Percentiles rank a stretch among this genome's conserved stretches.
Conservation (phyloP, 83 land plant genomes). For the Picea engelmannii region DNA sequence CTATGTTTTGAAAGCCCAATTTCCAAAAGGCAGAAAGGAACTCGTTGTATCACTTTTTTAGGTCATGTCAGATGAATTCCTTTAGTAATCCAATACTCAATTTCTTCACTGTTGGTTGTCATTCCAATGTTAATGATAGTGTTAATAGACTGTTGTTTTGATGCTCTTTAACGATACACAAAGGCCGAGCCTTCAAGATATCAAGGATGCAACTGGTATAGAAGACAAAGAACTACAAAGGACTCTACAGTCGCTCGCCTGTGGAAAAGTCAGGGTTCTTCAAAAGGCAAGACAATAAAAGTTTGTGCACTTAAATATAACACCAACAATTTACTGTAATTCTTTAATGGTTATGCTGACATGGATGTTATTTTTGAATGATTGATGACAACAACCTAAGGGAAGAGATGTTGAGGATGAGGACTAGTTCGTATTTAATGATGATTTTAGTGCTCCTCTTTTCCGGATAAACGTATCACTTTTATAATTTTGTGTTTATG, state of each 20-base stretch:
- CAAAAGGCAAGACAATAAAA: constrained; percentile 51
- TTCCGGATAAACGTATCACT: constrained; percentile 94
- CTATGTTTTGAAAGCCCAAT: constrained; percentile 95
- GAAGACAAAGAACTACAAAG: constrained; percentile 86
- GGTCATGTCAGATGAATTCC: constrained; percentile 43
- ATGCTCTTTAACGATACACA: constrained; percentile 94
- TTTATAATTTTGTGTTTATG: background rate
- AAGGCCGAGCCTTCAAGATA: constrained; percentile 88
- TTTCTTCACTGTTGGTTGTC: background rate
- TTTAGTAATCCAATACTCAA: background rate
- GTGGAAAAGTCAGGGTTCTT: constrained; percentile 96
- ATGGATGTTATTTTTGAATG: background rate
- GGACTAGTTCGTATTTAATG: constrained; percentile 90
- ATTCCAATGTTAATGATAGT: constrained; percentile 1
- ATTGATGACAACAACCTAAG: constrained; percentile 70
- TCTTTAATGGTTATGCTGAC: background rate
- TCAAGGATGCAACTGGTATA: constrained; percentile 89
- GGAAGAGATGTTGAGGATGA: constrained; percentile 96
- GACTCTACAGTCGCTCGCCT: constrained; percentile 95
- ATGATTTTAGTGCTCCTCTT: constrained; percentile 90
- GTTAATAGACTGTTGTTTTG: constrained; percentile 83
- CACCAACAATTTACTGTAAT: background rate
- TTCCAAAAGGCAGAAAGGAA: constrained; percentile 97
- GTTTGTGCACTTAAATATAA: constrained; percentile 12
- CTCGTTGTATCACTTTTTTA: constrained; percentile 97